Conservation (phyloP, 176 grass and related monocot species). For the Juncus effusus region DNA sequence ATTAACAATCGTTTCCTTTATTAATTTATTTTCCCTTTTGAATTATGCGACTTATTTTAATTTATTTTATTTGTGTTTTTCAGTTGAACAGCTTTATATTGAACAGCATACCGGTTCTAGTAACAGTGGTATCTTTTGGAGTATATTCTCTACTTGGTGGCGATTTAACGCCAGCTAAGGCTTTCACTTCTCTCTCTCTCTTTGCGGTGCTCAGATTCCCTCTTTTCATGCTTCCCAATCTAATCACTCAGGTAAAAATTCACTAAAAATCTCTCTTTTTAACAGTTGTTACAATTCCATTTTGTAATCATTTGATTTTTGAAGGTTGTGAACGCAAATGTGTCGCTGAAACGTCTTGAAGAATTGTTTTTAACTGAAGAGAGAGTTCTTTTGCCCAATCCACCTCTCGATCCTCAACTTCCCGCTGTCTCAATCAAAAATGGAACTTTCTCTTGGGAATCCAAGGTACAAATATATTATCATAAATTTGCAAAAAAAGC, state of each 20-base stretch:
- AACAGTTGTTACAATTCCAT: too few relatives aligned
- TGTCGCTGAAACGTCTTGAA: conserved; percentile 89
- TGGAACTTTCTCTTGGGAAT: conserved; percentile 92
- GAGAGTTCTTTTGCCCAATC: conserved; percentile 80
- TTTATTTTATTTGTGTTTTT: conserved; percentile 29
- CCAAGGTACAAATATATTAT: conserved; percentile 39
- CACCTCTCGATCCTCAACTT: conserved; percentile 59
- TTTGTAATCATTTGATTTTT: conserved; percentile 8
- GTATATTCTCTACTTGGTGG: conserved; percentile 88
- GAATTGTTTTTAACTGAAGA: conserved; percentile 82
- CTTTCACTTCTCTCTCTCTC: conserved; percentile 94
- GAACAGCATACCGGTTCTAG: conserved; percentile 91
- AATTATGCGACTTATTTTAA: conserved; percentile 2
- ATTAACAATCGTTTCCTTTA: too few relatives aligned
- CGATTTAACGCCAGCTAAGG: conserved; percentile 91
- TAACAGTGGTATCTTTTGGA: conserved; percentile 91
- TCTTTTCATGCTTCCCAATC: conserved; percentile 92
- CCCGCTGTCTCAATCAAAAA: conserved; percentile 91
- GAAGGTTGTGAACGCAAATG: conserved; percentile 94
- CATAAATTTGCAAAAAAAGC: not conserved
- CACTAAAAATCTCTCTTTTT: too few relatives aligned
- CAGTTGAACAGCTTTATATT: conserved; percentile 97
- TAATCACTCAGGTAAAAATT: conserved; percentile 83
- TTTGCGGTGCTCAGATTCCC: conserved; percentile 96
- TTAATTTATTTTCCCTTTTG: not conserved